phyloP scores from a whole-genome alignment of 2,329 filamentous ascomycete genomes.

The Emmonsiellopsis sp. region DNA sequence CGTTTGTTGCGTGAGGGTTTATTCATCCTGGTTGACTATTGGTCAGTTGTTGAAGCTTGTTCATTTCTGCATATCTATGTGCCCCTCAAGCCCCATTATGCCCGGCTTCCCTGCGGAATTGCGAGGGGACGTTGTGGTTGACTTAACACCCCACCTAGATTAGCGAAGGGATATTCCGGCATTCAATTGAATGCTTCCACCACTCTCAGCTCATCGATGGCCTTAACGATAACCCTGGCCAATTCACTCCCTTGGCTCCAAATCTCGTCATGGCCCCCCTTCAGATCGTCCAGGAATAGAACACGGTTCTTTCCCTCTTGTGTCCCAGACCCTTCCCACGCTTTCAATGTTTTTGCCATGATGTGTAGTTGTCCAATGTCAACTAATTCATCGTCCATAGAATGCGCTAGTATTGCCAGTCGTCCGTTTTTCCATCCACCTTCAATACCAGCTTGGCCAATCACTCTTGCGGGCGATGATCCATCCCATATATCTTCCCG shows the following conservation, averaged over 20 bases:
- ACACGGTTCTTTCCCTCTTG: constrained; percentile 29
- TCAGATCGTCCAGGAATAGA: constrained; percentile 27
- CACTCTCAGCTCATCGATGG: constrained; percentile 22
- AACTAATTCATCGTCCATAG: constrained; percentile 32
- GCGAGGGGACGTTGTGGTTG: no score
- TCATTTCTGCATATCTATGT: no score
- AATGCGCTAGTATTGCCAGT: constrained; percentile 32
- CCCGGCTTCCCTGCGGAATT: no score
- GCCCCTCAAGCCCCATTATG: no score
- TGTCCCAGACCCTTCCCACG: constrained; percentile 37
- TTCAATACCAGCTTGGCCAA: constrained; percentile 20
- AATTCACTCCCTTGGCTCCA: constrained; percentile 33
- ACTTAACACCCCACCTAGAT: no score
- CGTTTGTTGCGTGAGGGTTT: no score
- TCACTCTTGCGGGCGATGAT: constrained; percentile 29
- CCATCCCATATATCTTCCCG: constrained; percentile 28
- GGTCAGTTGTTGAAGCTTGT: no score
- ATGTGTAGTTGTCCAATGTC: constrained; percentile 26
- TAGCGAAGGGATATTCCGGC: no score
- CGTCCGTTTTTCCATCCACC: constrained; percentile 25
- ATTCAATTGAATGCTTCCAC: background rate
- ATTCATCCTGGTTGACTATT: no score
- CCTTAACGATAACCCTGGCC: constrained; percentile 25
- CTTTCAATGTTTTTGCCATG: constrained; percentile 43
- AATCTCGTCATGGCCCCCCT: constrained; percentile 32